Conservation (phyloP, 1,284 basidiomycete species). For the Coniferiporia weirii region DNA sequence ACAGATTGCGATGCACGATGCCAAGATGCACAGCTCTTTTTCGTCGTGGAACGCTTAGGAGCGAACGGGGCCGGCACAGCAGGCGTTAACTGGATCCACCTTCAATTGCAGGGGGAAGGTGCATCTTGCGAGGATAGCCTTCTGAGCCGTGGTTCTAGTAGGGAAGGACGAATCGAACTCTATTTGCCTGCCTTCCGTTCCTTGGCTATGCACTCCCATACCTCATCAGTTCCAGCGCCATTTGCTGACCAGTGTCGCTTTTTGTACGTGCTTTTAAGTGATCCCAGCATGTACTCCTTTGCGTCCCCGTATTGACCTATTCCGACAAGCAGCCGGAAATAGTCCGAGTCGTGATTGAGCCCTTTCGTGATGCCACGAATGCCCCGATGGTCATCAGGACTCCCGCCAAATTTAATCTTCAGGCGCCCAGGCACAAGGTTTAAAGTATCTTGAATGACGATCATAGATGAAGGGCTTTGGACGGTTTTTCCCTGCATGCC, state of each 20-base stretch:
- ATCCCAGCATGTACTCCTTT: slow-evolving; percentile 13
- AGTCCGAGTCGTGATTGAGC: neutral
- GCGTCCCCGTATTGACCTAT: slow-evolving; percentile 12
- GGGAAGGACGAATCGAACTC: neutral
- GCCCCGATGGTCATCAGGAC: slow-evolving; percentile 12
- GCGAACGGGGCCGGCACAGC: neutral
- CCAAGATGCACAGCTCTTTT: neutral
- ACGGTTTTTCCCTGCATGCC: slow-evolving; percentile 3
- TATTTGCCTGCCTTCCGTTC: neutral
- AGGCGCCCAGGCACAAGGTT: slow-evolving; percentile 7
- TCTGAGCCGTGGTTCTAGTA: too few species aligned
- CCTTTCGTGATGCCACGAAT: slow-evolving; percentile 13
- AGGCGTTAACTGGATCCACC: neutral
- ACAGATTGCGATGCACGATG: neutral
- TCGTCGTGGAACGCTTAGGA: neutral
- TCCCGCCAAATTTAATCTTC: slow-evolving; percentile 10
- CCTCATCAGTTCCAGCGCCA: slow-evolving; percentile 14
- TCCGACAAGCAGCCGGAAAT: slow-evolving; percentile 13
- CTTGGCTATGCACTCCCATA: slow-evolving; percentile 5
- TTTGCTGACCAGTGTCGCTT: slow-evolving; percentile 7
- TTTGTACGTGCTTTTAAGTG: slow-evolving; percentile 10
- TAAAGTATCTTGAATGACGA: slow-evolving; percentile 17
- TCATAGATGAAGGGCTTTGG: neutral
- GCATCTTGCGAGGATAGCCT: neutral
- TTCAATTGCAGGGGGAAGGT: neutral